Evolutionary conservation across 371 early-diverging fungal species (phyloP).

Genomic region (Apophysomyces variabilis): DNA sequence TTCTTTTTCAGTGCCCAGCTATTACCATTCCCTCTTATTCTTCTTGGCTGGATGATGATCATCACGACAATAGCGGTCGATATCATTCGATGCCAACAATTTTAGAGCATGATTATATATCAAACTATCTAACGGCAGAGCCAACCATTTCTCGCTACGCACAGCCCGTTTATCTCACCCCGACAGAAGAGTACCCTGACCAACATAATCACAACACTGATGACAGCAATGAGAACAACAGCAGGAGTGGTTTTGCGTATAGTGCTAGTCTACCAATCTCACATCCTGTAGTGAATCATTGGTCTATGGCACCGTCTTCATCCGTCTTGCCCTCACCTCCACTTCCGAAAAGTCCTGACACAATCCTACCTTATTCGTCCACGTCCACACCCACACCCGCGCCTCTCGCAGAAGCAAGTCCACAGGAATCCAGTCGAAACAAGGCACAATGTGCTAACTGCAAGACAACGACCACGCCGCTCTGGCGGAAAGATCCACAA

Average conservation of each 20-base stretch:
- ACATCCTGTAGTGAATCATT: not conserved
- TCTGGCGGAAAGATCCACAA: slow-evolving; percentile 32
- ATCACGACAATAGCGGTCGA: not conserved
- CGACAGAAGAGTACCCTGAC: slow-evolving; percentile 4
- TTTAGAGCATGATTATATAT: not conserved
- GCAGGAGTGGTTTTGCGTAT: not conserved
- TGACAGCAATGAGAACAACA: not conserved
- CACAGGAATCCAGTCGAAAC: not conserved
- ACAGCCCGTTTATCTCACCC: not conserved
- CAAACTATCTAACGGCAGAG: not conserved
- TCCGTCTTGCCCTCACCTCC: not conserved
- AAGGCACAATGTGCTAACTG: slow-evolving; percentile 38
- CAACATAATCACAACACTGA: not conserved
- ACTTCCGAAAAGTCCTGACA: not conserved
- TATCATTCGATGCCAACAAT: slow-evolving; percentile 1
- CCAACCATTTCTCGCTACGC: not conserved
- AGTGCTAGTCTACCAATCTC: not conserved
- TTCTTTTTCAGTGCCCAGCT: not conserved
- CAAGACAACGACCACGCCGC: slow-evolving; percentile 31
- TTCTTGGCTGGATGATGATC: slow-evolving; percentile 1
- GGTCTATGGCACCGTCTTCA: not conserved
- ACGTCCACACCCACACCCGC: not conserved
- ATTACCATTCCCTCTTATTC: not conserved
- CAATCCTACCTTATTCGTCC: not conserved
- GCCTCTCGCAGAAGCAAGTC: too few species aligned